Percentiles rank a stretch among this genome's conserved stretches.
These are phyloP conservation scores for Reutealis trisperma DNA, from an alignment of 345 rosid species.

Conservation along the genomic window DNA sequence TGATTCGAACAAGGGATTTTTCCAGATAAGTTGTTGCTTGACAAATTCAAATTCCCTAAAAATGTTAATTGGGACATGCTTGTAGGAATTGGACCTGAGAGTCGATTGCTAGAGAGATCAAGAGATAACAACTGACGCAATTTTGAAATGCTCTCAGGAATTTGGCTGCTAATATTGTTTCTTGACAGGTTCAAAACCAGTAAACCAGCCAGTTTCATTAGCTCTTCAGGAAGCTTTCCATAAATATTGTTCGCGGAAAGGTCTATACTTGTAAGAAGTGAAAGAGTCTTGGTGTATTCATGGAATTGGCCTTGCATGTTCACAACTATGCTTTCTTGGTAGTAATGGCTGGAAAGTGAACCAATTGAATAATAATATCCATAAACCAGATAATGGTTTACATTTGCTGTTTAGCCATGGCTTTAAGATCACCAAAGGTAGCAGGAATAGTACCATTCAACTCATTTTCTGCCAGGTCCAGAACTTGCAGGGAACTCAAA, in stretches of 20 bases:
- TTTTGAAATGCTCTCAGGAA: slow-evolving; percentile 38
- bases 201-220: slow-evolving; percentile 39
- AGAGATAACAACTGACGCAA: slow-evolving; percentile 44
- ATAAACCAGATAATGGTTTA: slow-evolving; percentile 28
- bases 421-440: slow-evolving; percentile 38
- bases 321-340: slow-evolving; percentile 39
- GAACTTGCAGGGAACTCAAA: slow-evolving; percentile 39
- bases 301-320: slow-evolving; percentile 23
- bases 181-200: slow-evolving; percentile 40
- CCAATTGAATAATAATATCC: slow-evolving; percentile 5
- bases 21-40: slow-evolving; percentile 37
- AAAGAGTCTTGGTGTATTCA: slow-evolving; percentile 42
- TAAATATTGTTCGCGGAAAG: slow-evolving; percentile 38
- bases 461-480: slow-evolving; percentile 45
- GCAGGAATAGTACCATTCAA: slow-evolving; percentile 39
- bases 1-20: slow-evolving; percentile 37
- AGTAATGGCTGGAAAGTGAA: slow-evolving; percentile 23
- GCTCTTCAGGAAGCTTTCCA: slow-evolving; percentile 39
- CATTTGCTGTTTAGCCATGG: slow-evolving; percentile 34
- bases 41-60: slow-evolving; percentile 38
- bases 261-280: slow-evolving; percentile 46
- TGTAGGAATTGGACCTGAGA: slow-evolving; percentile 45
- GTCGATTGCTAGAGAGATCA: slow-evolving; percentile 46
- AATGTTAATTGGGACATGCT: slow-evolving; percentile 36
- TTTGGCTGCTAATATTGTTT: slow-evolving; percentile 31